Base-by-base conservation (phyloP, 805 yeast species). In the Saturnispora diversa region DNA sequence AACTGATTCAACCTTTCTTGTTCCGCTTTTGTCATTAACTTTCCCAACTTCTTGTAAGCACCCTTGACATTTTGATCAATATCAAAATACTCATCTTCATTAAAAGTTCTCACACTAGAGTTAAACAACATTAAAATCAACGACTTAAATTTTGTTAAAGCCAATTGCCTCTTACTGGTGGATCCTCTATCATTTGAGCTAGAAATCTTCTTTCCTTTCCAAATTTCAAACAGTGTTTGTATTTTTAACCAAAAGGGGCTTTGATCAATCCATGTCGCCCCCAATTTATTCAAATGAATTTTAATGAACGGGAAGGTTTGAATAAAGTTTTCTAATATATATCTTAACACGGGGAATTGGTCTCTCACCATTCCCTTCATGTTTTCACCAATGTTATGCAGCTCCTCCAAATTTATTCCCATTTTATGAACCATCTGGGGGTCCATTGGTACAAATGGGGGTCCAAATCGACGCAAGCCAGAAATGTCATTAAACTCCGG, bases 211-310 rank as follows among this genome's bases (percentile, higher is more conserved):
- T 84, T 76, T 16, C 69, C 62, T 58, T 84, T 80, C 63, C 92
- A 79, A 41, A 80, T 73, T 54, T 87, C 94, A 53, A 81, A 74
- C 53, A 88, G 85, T 20, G 79, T 78, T 60, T 88, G 96, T 0
- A 87, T 78, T 35, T 80, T 79, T 34, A 75, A 74, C 96, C 97
- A 90, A 53, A 90, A 84, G 13, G 40, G 46, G 22, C 50, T 48
- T 23, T 49, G 47, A 16, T 49, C 44, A 5, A 37, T 39, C 29
- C 44, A 39, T 1, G 37, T 30, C 3, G 35, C 28, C 6, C 50
- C 51, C 13, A 48, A 31, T 19, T 48, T 48, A 19, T 46, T 43
- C 41, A 60, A 44, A 37, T 75, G 75, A 31, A 72, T 70, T 32
- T 73, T 69, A 24, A 92, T 64, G 53, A 87, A 80, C 0, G 98